phyloP scores from a whole-genome alignment of 306 rosid species.

The Hylodesmum podocarpum region DNA sequence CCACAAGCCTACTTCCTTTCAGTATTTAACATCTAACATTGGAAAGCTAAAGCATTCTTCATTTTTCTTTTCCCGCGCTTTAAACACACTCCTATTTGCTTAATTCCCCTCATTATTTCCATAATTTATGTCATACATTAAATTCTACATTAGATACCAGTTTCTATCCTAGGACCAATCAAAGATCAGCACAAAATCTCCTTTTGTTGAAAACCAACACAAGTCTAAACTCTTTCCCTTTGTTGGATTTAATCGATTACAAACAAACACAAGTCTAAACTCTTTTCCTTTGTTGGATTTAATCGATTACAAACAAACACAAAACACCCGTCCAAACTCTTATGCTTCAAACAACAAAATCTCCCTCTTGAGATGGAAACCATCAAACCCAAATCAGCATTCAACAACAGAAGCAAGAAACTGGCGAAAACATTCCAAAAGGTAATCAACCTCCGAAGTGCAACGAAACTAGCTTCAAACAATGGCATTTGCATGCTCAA shows the following conservation, averaged over 20 bases:
- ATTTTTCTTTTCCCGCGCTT: constrained; percentile 38
- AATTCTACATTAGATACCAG: neutral
- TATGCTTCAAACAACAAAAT: constrained; percentile 34
- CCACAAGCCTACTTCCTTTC: constrained; percentile 34
- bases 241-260: neutral
- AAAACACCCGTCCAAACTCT: constrained; percentile 17
- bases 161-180: constrained; percentile 42
- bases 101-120: constrained; percentile 24
- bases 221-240: constrained; percentile 29
- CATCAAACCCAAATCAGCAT: constrained; percentile 61
- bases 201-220: constrained; percentile 48
- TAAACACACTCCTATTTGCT: constrained; percentile 15
- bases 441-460: constrained; percentile 62
- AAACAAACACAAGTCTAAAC: constrained; percentile 10
- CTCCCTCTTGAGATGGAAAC: constrained; percentile 57
- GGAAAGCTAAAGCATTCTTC: constrained; percentile 18
- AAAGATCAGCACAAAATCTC: constrained; percentile 52
- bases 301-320: neutral
- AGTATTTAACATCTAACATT: constrained; percentile 24
- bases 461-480: constrained; percentile 60
- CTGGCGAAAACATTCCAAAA: constrained; percentile 61
- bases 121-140: constrained; percentile 40
- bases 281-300: neutral
- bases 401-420: constrained; percentile 51
- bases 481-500: constrained; percentile 81